These are phyloP conservation scores for Pezizomycotina sp. DNA, from an alignment of 2,329 filamentous ascomycete species.

Conservation along the genomic window DNA sequence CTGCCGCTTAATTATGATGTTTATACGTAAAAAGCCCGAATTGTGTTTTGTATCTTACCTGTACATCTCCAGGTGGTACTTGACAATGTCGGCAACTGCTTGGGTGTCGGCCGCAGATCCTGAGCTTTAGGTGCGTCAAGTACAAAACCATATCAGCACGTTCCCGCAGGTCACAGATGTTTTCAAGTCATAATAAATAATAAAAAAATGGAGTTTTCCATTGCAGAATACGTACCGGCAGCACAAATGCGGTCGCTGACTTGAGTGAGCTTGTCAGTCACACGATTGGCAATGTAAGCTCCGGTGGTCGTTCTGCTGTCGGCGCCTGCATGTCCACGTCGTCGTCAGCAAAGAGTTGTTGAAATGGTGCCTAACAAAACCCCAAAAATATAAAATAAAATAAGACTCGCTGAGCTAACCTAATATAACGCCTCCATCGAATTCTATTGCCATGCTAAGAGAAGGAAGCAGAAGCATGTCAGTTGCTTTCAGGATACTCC, in stretches of 20 bases:
- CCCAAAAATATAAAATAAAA: not conserved
- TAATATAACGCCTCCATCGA: conserved; percentile 94
- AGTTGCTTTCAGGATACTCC: not conserved
- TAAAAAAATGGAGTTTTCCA: not conserved
- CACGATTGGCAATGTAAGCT: conserved; percentile 95
- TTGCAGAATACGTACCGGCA: conserved; percentile 41
- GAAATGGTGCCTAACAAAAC: not conserved
- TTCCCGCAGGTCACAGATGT: no score
- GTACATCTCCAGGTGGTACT: conserved; percentile 89
- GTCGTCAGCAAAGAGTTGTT: not conserved
- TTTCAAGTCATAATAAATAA: no score
- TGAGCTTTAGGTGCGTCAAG: conserved; percentile 35
- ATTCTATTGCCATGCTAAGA: conserved; percentile 88
- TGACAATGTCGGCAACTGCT: conserved; percentile 92
- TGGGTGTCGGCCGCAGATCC: conserved; percentile 96
- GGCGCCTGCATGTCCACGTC: no score
- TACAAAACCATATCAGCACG: not conserved
- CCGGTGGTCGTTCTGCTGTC: conserved; percentile 96
- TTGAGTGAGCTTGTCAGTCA: conserved; percentile 97
- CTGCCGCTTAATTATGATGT: no score
- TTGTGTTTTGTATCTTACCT: conserved; percentile 17
- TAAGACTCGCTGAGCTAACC: conserved; percentile 34
- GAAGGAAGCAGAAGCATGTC: conserved; percentile 13
- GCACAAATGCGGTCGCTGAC: conserved; percentile 99
- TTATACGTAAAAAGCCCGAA: no score